Evolutionary conservation across 192 early-diverging fungal genomes (phyloP).

Genomic region (Backusella sp.): DNA sequence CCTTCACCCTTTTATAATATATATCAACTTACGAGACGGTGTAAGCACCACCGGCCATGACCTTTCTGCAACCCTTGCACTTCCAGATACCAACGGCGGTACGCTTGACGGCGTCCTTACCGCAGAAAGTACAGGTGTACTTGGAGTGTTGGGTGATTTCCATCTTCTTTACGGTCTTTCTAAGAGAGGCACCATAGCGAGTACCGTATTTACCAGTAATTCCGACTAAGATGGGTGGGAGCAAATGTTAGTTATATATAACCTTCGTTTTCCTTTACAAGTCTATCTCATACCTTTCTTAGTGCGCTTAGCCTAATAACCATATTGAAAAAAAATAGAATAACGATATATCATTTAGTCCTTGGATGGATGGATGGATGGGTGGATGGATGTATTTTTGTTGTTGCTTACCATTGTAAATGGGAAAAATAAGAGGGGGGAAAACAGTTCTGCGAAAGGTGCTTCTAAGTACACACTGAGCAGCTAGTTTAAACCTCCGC

Average conservation of each 20-base stretch:
- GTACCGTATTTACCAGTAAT: constrained; percentile 99
- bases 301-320: constrained; percentile 82
- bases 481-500: neutral
- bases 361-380: constrained; percentile 20
- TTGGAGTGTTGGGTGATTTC: constrained; percentile 98
- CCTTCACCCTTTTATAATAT: constrained; percentile 60
- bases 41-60: constrained; percentile 96
- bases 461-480: neutral
- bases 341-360: constrained; percentile 9
- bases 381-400: constrained; percentile 19
- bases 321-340: neutral
- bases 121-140: constrained; percentile 99
- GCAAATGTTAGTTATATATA: no score
- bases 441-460: neutral
- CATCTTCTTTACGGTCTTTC: constrained; percentile 96
- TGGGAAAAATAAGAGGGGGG: constrained; percentile 17
- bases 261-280: no score
- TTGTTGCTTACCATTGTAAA: constrained; percentile 19
- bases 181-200: constrained; percentile 98
- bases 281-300: constrained; percentile 62
- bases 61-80: constrained; percentile 94
- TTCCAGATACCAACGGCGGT: constrained; percentile 96
- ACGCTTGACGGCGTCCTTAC: constrained; percentile 93
- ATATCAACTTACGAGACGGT: constrained; percentile 68
- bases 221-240: constrained; percentile 57